A percentile compares a stretch with the other conserved stretches of the same genome.
phyloP scores from a whole-genome alignment of 1,139 yeast species.

The Pichiaceae sp. region DNA sequence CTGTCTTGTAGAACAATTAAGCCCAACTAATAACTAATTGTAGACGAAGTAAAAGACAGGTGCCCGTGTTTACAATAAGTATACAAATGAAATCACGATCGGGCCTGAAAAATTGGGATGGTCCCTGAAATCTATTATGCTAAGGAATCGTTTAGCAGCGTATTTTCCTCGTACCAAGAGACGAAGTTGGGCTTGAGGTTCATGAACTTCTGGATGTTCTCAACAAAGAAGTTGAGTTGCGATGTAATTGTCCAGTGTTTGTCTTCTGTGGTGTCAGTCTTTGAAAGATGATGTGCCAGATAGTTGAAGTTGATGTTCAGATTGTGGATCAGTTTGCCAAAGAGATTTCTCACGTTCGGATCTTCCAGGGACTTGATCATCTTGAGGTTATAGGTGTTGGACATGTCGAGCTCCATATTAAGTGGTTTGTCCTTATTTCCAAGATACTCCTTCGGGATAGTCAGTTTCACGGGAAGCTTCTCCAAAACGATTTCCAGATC shows the following conservation, averaged over 20 bases:
- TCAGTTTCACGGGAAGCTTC: slow-evolving; percentile 18
- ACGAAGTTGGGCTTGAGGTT: slow-evolving; percentile 19
- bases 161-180: slow-evolving; percentile 17
- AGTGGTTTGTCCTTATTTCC: slow-evolving; percentile 30
- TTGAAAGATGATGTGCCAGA: slow-evolving; percentile 15
- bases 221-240: slow-evolving; percentile 22
- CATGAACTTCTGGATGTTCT: slow-evolving; percentile 24
- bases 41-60: too few species aligned
- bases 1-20: too few species aligned
- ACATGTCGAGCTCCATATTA: slow-evolving; percentile 26
- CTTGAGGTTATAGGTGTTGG: slow-evolving; percentile 16
- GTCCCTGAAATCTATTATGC: too few species aligned
- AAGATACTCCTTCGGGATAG: slow-evolving; percentile 23
- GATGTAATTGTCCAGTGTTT: slow-evolving; percentile 19
- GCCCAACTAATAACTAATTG: too few species aligned
- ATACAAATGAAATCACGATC: too few species aligned
- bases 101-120: too few species aligned
- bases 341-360: slow-evolving; percentile 17
- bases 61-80: too few species aligned
- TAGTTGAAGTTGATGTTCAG: slow-evolving; percentile 20
- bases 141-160: slow-evolving; percentile 7
- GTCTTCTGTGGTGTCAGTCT: slow-evolving; percentile 1
- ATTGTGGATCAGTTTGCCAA: slow-evolving; percentile 23
- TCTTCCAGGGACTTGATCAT: slow-evolving; percentile 21
- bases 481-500: slow-evolving; percentile 17